These are phyloP conservation scores for Fraxinus sp. DNA, from an alignment of 305 asterid species.

Conservation along the genomic window DNA sequence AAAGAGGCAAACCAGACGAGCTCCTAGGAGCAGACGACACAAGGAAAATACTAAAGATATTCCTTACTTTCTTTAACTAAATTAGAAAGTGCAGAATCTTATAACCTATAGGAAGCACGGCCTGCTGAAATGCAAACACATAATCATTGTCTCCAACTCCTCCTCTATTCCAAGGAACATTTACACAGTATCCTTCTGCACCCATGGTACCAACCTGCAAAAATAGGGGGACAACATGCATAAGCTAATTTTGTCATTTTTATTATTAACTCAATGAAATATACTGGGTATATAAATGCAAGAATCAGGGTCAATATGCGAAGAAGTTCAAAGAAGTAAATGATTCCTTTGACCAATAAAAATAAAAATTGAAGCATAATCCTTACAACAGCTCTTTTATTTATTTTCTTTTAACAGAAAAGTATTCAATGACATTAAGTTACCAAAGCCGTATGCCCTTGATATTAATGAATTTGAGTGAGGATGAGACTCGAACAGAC, in stretches of 20 bases:
- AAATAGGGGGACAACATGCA: background rate
- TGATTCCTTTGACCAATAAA: constrained; percentile 13
- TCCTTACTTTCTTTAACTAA: constrained; percentile 5
- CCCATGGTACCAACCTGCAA: constrained; percentile 86
- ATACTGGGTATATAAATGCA: constrained; percentile 14
- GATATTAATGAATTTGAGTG: constrained; percentile 18
- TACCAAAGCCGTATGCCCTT: constrained; percentile 15
- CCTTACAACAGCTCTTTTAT: constrained; percentile 4
- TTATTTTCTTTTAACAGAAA: background rate
- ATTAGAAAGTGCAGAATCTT: constrained; percentile 1
- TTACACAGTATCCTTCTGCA: constrained; percentile 95
- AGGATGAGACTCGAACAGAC: constrained; percentile 17
- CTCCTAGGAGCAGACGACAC: too few relatives aligned
- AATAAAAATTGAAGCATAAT: constrained; percentile 4
- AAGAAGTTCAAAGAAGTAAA: background rate
- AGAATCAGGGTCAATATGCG: background rate
- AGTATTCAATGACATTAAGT: background rate
- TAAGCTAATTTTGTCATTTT: background rate
- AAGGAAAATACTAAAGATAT: background rate
- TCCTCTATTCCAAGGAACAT: constrained; percentile 89
- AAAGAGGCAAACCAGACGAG: too few relatives aligned
- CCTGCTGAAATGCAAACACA: constrained; percentile 79
- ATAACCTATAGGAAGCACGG: constrained; percentile 64
- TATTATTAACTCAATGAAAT: constrained; percentile 10
- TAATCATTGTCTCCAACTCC: constrained; percentile 98